Evolutionary conservation across 306 rosid genomes (phyloP), one percentile per base, ranked within the genome.

Genomic region (Spatholobus suberectus): DNA sequence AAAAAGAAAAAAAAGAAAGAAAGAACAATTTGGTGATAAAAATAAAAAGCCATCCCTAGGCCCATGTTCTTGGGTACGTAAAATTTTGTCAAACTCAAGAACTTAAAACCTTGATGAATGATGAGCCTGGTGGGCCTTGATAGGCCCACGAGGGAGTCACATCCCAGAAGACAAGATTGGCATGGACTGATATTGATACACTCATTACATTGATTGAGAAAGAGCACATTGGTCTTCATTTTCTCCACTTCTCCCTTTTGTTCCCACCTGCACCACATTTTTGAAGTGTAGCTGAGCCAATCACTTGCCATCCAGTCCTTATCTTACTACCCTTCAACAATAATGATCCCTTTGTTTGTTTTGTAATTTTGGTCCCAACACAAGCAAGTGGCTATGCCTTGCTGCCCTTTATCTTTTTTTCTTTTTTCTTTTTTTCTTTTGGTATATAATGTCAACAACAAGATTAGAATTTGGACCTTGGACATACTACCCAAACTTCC

Each of bases 321-420:
- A 5, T 70, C 35, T 20, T 4, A 24, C 26, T 27, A 13, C 61
- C 76, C 61, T 2, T 57, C 8, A 7, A 14, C 43, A 49, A 15
- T 27, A 51, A 52, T 73, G 66, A 40, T 5, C 63, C 37, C 29
- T 35, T 52, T 73, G 49, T 52, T n/a, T 47, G 44, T 1, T 70
- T 46, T 71, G 9, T 44, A n/a, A n/a, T n/a, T 47, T 73, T 73
- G 66, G 63, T 52, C 78, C 78, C 66, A 51, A 13, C 47, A 52
- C 21, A 49, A 6, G 66, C 78, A 51, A n/a, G 65, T 73, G 46
- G 78, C 65, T 32, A 52, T 35, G 47, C 29, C 29, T 17, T 67
- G 5, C 20, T 17, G 0, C 23, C 24, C 24, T 63, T 61, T 61
- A 15, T 14, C 21, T 13, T 62, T 63, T 34, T 9, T 37, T 66